phyloP scores from a whole-genome alignment of 2,329 filamentous ascomycete species.

The Fusarium ambrosium region DNA sequence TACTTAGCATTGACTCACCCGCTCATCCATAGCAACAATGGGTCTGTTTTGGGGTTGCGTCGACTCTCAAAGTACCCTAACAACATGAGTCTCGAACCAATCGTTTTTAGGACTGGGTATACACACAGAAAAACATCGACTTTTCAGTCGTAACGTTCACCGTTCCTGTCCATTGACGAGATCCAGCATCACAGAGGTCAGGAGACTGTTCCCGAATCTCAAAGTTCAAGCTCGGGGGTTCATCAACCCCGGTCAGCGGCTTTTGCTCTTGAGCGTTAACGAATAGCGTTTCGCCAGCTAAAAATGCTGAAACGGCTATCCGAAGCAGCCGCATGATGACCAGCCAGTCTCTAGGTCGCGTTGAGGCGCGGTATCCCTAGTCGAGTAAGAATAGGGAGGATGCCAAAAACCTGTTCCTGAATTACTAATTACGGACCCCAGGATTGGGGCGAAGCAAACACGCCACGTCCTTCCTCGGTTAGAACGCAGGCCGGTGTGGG shows the following conservation, averaged over 20 bases:
- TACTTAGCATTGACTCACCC: slow-evolving; percentile 12
- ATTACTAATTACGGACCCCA: neutral
- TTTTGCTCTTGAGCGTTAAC: neutral
- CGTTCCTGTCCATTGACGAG: neutral
- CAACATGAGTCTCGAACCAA: neutral
- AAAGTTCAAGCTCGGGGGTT: neutral
- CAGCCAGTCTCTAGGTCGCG: neutral
- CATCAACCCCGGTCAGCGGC: neutral
- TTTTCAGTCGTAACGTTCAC: neutral
- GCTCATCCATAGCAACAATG: slow-evolving; percentile 38
- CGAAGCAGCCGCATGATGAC: neutral
- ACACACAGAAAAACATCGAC: neutral
- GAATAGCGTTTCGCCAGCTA: neutral
- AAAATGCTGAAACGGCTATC: neutral
- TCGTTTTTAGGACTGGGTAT: neutral
- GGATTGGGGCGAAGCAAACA: neutral
- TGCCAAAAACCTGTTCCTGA: neutral
- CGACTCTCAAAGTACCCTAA: slow-evolving; percentile 39
- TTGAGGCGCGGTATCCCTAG: neutral
- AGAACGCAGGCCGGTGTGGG: neutral
- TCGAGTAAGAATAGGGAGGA: neutral
- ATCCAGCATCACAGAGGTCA: neutral
- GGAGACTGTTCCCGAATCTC: neutral
- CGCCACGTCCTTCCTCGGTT: neutral
- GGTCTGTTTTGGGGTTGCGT: slow-evolving; percentile 23